Evolutionary conservation across 2,329 filamentous ascomycete genomes (phyloP).

Genomic region (Esteya vermicola): DNA sequence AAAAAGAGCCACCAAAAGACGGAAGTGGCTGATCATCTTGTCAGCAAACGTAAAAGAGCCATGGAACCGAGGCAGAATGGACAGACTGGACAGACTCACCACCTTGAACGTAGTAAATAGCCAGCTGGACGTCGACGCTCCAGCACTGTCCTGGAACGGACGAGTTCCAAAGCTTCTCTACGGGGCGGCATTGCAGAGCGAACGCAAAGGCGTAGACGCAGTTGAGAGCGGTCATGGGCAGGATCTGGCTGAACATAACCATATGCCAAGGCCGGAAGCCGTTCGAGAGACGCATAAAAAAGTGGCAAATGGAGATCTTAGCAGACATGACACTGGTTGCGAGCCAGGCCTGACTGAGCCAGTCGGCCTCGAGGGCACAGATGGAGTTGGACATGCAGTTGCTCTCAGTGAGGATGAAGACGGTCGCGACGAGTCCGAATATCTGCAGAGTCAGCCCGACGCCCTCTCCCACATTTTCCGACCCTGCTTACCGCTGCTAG

Average conservation of each 20-base stretch:
- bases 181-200: conserved; percentile 22
- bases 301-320: conserved; percentile 23
- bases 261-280: conserved; percentile 17
- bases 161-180: conserved; percentile 22
- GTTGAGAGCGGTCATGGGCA: conserved; percentile 19
- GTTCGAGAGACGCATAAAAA: conserved; percentile 18
- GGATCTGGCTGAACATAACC: conserved; percentile 16
- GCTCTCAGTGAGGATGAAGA: conserved; percentile 20
- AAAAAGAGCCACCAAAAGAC: conserved; percentile 22
- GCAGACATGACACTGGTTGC: conserved; percentile 19
- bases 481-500: too few relatives aligned
- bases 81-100: too few relatives aligned
- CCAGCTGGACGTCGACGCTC: conserved; percentile 16
- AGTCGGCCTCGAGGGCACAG: conserved; percentile 19
- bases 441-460: conserved; percentile 11
- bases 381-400: conserved; percentile 12
- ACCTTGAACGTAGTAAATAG: conserved; percentile 22
- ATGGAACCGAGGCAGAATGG: not conserved
- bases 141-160: conserved; percentile 17
- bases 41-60: not conserved
- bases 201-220: conserved; percentile 18
- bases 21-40: conserved; percentile 16
- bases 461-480: not conserved
- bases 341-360: conserved; percentile 22
- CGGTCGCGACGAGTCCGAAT: conserved; percentile 19